These are phyloP conservation scores for Cercospora berteroae DNA, from an alignment of 2,329 filamentous ascomycete species.

Conservation along the genomic window DNA sequence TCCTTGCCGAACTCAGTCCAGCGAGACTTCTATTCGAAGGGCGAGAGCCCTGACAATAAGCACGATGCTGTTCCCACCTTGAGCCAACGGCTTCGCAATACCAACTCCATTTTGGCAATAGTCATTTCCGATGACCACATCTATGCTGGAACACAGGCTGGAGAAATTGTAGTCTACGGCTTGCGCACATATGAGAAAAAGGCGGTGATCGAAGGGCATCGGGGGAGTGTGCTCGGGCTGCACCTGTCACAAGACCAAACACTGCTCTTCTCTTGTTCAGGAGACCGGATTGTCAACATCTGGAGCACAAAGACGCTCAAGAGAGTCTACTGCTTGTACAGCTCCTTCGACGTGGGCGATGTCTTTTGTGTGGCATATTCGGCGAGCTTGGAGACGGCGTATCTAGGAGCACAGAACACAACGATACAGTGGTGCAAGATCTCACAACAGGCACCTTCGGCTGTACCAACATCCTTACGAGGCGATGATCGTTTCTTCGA, in stretches of 20 bases:
- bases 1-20: not conserved
- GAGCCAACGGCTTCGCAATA: constrained; percentile 71
- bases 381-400: constrained; percentile 72
- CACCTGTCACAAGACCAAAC: constrained; percentile 71
- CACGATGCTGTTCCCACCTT: constrained; percentile 55
- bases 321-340: constrained; percentile 85
- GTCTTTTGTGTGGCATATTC: constrained; percentile 95
- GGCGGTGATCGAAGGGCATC: constrained; percentile 79
- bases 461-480: constrained; percentile 51
- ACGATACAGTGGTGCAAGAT: constrained; percentile 84
- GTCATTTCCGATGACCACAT: constrained; percentile 77
- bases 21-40: constrained; percentile 24
- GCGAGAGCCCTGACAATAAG: constrained; percentile 25
- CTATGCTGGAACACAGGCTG: constrained; percentile 89
- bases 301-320: constrained; percentile 78
- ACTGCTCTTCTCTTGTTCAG: constrained; percentile 86
- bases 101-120: constrained; percentile 77
- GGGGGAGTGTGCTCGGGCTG: constrained; percentile 83
- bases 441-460: constrained; percentile 18
- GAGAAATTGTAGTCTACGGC: constrained; percentile 88
- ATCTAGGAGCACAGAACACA: constrained; percentile 90
- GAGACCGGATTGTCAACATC: constrained; percentile 90
- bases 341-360: constrained; percentile 89
- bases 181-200: constrained; percentile 82
- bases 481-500: constrained; percentile 91